Base-by-base conservation (phyloP, 768 basidiomycete species). In the Russula lepida region DNA sequence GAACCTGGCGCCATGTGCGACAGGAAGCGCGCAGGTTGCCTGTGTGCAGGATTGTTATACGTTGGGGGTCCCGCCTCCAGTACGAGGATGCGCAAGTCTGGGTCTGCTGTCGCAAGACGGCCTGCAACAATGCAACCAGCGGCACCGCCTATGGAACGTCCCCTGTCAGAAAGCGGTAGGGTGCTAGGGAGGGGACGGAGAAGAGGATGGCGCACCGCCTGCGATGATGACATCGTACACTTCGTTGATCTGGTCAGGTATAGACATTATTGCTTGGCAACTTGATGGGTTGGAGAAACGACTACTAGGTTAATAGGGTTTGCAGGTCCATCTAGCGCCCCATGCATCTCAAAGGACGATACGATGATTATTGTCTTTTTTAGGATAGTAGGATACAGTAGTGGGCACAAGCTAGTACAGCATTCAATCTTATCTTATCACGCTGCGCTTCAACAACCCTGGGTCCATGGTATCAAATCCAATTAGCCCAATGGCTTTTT, bases 31-130 rank as follows among this genome's bases (percentile, higher is more conserved):
- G 75, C 84, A 1, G 85, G 84, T 48, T 84, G 84, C 7, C 73
- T 70, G 67, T 86, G 83, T 2, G 65, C 62, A 6, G 71, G 74
- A 6, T 79, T 32, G 39, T 84, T 75, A 30, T 73, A 69, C 0
- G 80, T 80, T 58, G 80, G 76, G 6, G 77, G 75, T 1, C 85
- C 86, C 13, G 80, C 76, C 71, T 88, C 86, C 25, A 87, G 68
- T 49, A 86, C 69, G 13, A 87, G 78, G 51, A 87, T 83, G 66
- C 75, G 81, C 53, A 87, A 69, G 4, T 71, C 68, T 0, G 83
- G 79, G 44, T 84, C 79, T 0, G 82, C 80, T 0, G 75, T 75
- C 0, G 79, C 74, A 3, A 88, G 76, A 37, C 84, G 78, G 0
- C 79, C 77, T 11, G 82, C 85, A 19, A 77, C 69, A 8, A 87